A percentile compares a stretch with the other conserved stretches of the same genome.
Evolutionary conservation across 176 grass and related monocot species (phyloP).

Genomic region (Oryza brachyantha): DNA sequence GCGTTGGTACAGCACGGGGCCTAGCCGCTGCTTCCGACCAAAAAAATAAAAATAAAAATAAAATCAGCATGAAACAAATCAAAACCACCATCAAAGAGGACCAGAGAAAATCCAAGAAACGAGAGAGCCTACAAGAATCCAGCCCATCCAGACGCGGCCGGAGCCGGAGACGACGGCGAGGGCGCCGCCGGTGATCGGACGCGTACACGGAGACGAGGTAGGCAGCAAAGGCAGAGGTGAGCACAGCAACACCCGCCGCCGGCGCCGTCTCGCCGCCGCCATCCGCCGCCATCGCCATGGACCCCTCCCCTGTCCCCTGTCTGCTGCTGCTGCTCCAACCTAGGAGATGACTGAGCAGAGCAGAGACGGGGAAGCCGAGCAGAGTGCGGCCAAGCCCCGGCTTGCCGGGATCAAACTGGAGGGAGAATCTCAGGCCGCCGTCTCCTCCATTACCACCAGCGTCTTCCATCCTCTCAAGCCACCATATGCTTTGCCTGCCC

Average conservation of each 20-base stretch:
- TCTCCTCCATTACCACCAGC: not conserved
- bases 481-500: not conserved
- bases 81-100: not conserved
- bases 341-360: slow-evolving; percentile 27
- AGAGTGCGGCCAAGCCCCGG: slow-evolving; percentile 3
- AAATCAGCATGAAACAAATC: not conserved
- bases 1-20: slow-evolving; percentile 4
- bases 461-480: not conserved
- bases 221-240: not conserved
- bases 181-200: not conserved
- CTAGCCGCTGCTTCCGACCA: not conserved
- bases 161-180: not conserved
- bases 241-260: not conserved
- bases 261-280: not conserved
- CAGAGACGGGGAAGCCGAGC: slow-evolving; percentile 30
- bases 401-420: slow-evolving; percentile 27
- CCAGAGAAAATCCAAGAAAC: not conserved
- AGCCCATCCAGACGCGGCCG: not conserved
- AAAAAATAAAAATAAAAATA: not conserved
- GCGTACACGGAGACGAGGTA: slow-evolving; percentile 4
- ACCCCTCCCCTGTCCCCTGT: not conserved
- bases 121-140: slow-evolving; percentile 11
- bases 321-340: slow-evolving; percentile 1
- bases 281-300: not conserved
- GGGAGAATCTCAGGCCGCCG: slow-evolving; percentile 33